phyloP scores from a whole-genome alignment of 495 filamentous ascomycete genomes.

The Xylaria grammica region DNA sequence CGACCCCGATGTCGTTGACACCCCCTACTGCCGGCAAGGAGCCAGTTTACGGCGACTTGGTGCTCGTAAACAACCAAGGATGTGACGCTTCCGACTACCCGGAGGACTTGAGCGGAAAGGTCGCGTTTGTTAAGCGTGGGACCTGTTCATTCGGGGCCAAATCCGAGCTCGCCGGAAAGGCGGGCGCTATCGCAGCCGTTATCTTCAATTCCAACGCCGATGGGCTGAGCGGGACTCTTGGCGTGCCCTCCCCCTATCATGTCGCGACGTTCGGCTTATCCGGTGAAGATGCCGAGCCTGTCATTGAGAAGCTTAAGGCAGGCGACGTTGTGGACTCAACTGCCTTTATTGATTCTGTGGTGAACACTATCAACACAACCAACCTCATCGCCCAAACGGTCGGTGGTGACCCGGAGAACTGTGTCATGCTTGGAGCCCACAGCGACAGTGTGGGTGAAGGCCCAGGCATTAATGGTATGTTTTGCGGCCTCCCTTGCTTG shows the following conservation, averaged over 20 bases:
- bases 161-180: conserved; percentile 59
- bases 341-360: conserved; percentile 60
- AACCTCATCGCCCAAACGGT: conserved; percentile 62
- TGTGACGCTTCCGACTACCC: conserved; percentile 56
- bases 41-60: conserved; percentile 53
- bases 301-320: conserved; percentile 50
- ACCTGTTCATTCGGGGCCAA: conserved; percentile 65
- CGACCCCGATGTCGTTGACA: conserved; percentile 62
- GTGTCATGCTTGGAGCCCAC: conserved; percentile 62
- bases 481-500: not conserved
- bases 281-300: conserved; percentile 53
- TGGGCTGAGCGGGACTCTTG: conserved; percentile 58
- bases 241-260: conserved; percentile 55
- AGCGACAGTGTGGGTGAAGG: conserved; percentile 59
- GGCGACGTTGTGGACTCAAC: conserved; percentile 55
- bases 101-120: conserved; percentile 47
- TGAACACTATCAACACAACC: conserved; percentile 49
- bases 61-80: conserved; percentile 53
- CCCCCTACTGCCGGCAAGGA: conserved; percentile 63
- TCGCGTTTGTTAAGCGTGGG: conserved; percentile 64
- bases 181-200: conserved; percentile 64
- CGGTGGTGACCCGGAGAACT: conserved; percentile 60
- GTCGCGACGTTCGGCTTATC: conserved; percentile 64
- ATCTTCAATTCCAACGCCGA: conserved; percentile 63
- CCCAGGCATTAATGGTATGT: conserved; percentile 40